Conservation (phyloP, 2,329 filamentous ascomycete species). For the Pseudomassariella vexata region DNA sequence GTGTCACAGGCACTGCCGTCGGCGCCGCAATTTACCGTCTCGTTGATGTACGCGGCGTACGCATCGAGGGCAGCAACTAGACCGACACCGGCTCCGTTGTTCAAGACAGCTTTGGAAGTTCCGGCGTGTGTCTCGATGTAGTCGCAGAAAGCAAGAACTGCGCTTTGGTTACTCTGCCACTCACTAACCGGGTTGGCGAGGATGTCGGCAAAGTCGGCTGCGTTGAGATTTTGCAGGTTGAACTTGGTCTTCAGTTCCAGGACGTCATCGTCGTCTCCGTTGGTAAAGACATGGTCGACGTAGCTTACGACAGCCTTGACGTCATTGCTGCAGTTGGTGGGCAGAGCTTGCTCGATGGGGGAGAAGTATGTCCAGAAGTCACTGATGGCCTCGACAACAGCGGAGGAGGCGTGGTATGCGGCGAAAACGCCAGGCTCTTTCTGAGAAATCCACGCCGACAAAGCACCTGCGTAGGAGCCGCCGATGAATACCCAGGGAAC, state of each 20-base stretch:
- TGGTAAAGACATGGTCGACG: conserved; percentile 33
- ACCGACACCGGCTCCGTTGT: conserved; percentile 28
- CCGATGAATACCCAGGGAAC: conserved; percentile 48
- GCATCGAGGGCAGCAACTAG: conserved; percentile 32
- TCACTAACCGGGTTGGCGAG: conserved; percentile 34
- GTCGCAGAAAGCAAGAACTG: conserved; percentile 32
- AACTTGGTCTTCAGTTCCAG: conserved; percentile 34
- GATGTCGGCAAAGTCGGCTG: conserved; percentile 34
- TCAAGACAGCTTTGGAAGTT: conserved; percentile 4
- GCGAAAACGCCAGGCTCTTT: conserved; percentile 42
- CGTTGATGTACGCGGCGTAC: conserved; percentile 34
- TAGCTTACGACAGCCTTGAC: conserved; percentile 38
- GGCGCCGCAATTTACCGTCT: conserved; percentile 25
- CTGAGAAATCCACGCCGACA: conserved; percentile 41
- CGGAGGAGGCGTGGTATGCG: conserved; percentile 44
- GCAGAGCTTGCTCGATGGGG: conserved; percentile 39
- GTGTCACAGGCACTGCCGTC: conserved; percentile 33
- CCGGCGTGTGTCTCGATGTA: conserved; percentile 20
- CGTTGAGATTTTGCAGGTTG: conserved; percentile 24
- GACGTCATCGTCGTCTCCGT: conserved; percentile 27
- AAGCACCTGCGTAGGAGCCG: conserved; percentile 44
- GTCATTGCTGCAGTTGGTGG: conserved; percentile 41
- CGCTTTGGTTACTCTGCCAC: conserved; percentile 24
- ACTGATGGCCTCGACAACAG: conserved; percentile 38
- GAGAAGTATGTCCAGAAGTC: conserved; percentile 43